phyloP scores from a whole-genome alignment of 2,329 filamentous ascomycete genomes.

The Periconia macrospinosa region DNA sequence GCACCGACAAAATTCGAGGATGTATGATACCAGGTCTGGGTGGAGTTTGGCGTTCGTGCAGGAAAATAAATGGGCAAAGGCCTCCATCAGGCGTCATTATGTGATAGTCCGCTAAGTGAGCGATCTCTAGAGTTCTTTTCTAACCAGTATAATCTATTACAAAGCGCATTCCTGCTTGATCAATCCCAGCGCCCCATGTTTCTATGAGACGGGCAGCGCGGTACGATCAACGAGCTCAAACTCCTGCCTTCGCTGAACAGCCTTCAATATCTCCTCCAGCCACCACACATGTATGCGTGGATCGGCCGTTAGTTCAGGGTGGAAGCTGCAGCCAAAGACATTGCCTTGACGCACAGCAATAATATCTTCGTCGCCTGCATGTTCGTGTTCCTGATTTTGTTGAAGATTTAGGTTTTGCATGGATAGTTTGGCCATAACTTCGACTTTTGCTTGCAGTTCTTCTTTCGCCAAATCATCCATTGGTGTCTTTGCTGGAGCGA shows the following conservation, averaged over 20 bases:
- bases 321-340: constrained; percentile 92
- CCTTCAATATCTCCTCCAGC: constrained; percentile 67
- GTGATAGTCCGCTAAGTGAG: constrained; percentile 1
- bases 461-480: constrained; percentile 49
- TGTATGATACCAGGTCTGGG: constrained; percentile 9
- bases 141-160: background rate
- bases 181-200: background rate
- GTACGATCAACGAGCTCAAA: constrained; percentile 35
- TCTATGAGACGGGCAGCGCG: constrained; percentile 7
- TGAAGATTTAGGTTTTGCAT: constrained; percentile 54
- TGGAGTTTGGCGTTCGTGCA: constrained; percentile 13
- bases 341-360: constrained; percentile 89
- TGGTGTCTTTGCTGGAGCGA: constrained; percentile 58
- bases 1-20: background rate
- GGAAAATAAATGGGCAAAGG: background rate
- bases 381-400: constrained; percentile 50
- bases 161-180: background rate
- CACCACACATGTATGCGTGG: constrained; percentile 91
- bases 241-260: constrained; percentile 31
- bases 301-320: constrained; percentile 90
- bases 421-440: constrained; percentile 61
- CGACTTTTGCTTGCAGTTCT: constrained; percentile 54
- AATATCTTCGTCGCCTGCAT: constrained; percentile 63
- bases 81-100: background rate
- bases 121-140: background rate